Base-by-base conservation (phyloP, 1,139 yeast genomes). In the Debaryomyces coudertii region DNA sequence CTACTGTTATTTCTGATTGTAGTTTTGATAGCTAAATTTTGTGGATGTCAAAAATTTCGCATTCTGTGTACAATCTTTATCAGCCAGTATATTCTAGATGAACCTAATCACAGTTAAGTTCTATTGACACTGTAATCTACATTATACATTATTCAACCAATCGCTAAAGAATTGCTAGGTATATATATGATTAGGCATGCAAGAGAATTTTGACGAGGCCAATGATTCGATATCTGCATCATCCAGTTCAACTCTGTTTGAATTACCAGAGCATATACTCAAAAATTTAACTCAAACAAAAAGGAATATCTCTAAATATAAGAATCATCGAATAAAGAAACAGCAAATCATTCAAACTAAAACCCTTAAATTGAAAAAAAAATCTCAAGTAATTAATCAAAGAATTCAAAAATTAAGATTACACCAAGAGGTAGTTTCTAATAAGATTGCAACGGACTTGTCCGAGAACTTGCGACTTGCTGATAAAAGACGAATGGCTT, bases 281-380 rank as follows among this genome's bases (percentile, higher is more conserved):
- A 53, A 51, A 42, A 60, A 59, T 37, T 40, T 60, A 14, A 61
- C 65, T 6, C 63, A 64, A 1, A 42, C 55, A 12, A 52, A 49
- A 31, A 29, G 23, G 40, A 42, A 20, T 38, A 44, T 22, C 27
- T 28, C 24, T n/a, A 42, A 28, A 42, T 45, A 45, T 23, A 40
- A 40, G 30, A 40, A 16, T 36, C 49, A 33, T 33, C 40, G 23
- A 22, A 23, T 28, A 30, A 42, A 44, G 43, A 35, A 35, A 36
- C 42, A 44, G 28, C 43, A 25, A 36, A 38, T 37, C 9, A 34
- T 56, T 40, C 50, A 49, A 12, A 28, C 39, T 15, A 48, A 49
- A 33, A 44, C 47, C 8, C 42, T 43, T 8, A 56, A 51, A 36
- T 45, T 62, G 27, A 50, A 46, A 24, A 50, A 53, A 7, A 43